phyloP scores from a whole-genome alignment of 768 basidiomycete species.

The Russula sp. region DNA sequence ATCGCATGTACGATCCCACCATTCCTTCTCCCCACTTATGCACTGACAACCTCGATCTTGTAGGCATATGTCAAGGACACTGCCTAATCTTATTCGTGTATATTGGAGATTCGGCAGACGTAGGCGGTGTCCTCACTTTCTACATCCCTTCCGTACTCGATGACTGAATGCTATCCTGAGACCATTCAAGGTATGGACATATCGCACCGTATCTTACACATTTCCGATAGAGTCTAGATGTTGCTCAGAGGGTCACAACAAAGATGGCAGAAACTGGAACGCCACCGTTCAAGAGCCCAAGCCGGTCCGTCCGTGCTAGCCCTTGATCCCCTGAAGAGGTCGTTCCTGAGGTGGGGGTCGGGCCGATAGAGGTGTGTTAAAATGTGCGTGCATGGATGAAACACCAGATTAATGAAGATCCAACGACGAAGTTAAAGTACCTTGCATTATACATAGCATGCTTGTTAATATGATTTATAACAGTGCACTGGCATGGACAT shows the following conservation, averaged over 20 bases:
- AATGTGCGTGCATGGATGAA: no score
- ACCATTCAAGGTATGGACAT: background rate
- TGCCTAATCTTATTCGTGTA: constrained; percentile 88
- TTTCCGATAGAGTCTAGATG: background rate
- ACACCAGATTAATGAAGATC: no score
- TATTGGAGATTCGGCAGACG: constrained; percentile 69
- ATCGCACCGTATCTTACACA: background rate
- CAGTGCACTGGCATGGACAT: no score
- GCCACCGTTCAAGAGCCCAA: background rate
- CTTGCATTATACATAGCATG: no score
- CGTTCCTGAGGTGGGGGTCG: background rate
- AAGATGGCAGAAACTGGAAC: background rate
- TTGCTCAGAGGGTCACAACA: no score
- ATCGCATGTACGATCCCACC: constrained; percentile 63
- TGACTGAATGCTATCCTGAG: constrained; percentile 29
- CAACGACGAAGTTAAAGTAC: no score
- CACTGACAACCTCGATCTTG: background rate
- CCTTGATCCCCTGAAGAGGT: background rate
- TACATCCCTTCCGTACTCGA: constrained; percentile 77
- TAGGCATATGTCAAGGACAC: constrained; percentile 76
- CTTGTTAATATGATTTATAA: no score
- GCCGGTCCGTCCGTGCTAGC: background rate
- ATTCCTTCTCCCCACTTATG: background rate
- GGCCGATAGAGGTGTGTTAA: no score
- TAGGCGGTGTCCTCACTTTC: constrained; percentile 81